A percentile compares a stretch with the other conserved stretches of the same genome.
phyloP scores from a whole-genome alignment of 306 rosid species.

The Senna tora region DNA sequence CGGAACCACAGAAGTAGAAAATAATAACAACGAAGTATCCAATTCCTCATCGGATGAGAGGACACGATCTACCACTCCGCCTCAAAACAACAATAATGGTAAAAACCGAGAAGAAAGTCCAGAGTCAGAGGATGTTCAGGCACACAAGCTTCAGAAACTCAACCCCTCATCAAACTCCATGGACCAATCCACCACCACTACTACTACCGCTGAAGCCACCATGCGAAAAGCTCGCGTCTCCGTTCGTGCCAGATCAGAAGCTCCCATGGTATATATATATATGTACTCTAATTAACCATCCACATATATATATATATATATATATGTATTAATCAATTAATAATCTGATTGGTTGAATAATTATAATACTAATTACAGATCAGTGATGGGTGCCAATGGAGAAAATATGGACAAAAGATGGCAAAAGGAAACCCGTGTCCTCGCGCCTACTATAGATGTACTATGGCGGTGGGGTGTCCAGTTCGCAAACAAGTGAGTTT shows the following conservation, averaged over 20 bases:
- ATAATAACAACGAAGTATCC: constrained; percentile 54
- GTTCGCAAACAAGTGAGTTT: constrained; percentile 93
- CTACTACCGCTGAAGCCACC: constrained; percentile 73
- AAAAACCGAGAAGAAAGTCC: constrained; percentile 43
- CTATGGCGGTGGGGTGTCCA: constrained; percentile 96
- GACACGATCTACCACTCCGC: constrained; percentile 71
- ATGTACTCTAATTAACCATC: background rate
- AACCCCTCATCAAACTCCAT: constrained; percentile 41
- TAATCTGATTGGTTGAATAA: background rate
- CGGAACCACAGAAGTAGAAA: constrained; percentile 44
- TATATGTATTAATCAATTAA: background rate
- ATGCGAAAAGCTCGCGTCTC: constrained; percentile 98
- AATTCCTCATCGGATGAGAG: constrained; percentile 80
- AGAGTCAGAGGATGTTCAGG: constrained; percentile 49
- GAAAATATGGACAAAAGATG: constrained; percentile 96
- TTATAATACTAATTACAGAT: constrained; percentile 74
- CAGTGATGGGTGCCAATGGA: constrained; percentile 98
- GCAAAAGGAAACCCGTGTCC: constrained; percentile 99
- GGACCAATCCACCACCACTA: constrained; percentile 33
- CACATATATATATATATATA: too few relatives aligned
- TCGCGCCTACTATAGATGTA: constrained; percentile 91
- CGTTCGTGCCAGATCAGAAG: constrained; percentile 95
- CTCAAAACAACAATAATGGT: constrained; percentile 43
- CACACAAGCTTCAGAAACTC: constrained; percentile 52
- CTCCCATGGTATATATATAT: constrained; percentile 67